Base-by-base conservation (phyloP, 768 basidiomycete genomes). In the Lactarius vividus region DNA sequence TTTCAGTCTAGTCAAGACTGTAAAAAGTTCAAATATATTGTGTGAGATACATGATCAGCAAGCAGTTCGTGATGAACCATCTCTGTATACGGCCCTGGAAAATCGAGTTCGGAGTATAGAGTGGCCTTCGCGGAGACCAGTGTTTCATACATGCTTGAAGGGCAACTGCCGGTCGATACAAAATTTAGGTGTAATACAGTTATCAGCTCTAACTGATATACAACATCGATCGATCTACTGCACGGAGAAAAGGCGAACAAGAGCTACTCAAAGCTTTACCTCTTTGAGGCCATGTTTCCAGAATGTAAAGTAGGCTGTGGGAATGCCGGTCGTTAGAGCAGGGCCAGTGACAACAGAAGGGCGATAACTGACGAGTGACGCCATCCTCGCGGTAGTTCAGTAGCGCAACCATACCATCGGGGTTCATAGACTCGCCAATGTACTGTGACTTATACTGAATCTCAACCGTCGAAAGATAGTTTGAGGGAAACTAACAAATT, bases 231-330 rank as follows among this genome's bases (percentile, higher is more conserved):
- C 10, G 62, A 66, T 55, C 58, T 61, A 52, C 70, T 58, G 55
- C 59, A 64, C 58, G 39, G 60, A 28, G n/a, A 68, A 58, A 49
- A 44, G 10, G 56, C 16, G 54, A 29, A 61, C 68, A 57, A 59
- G 37, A 59, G 70, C 74, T 75, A 16, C 44, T 74, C 72, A 94
- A 69, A 88, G 82, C 77, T 94, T 94, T 66, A 84, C 74, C 76
- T 86, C 83, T 79, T 95, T 93, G 70, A 95, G 77, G 44, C 97
- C 96, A 78, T 98, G 86, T 80, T 91, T 96, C 96, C 96, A 98
- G 83, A 96, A 92, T 37, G 89, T 95, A 77, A 96, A 86, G 76
- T 91, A 96, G 59, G 94, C 93, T 90, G 71, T 57, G 58, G 65
- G 23, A 49, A 57, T 35, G 53, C 66, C 40, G 70, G 63, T 63